Conservation (phyloP, 1,284 basidiomycete species). For the Heterobasidion occidentale region DNA sequence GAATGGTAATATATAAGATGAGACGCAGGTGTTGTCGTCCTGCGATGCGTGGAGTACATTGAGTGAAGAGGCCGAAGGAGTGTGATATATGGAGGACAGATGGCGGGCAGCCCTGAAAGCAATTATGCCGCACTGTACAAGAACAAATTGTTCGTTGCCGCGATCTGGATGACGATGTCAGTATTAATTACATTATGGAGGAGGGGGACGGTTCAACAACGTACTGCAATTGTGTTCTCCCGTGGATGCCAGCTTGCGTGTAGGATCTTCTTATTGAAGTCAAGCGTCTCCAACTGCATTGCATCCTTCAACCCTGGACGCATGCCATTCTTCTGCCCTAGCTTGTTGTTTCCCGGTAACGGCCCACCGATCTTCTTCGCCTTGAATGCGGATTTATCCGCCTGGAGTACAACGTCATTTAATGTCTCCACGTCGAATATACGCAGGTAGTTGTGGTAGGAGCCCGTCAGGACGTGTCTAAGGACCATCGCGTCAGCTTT, state of each 20-base stretch:
- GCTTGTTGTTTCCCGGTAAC: constrained; percentile 53
- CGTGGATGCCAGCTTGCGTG: constrained; percentile 96
- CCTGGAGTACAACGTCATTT: constrained; percentile 92
- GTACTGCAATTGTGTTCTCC: constrained; percentile 94
- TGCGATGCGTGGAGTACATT: constrained; percentile 1
- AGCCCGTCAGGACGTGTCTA: constrained; percentile 93
- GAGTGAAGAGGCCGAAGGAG: constrained; percentile 3
- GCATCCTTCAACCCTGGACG: constrained; percentile 69
- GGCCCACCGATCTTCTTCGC: constrained; percentile 95
- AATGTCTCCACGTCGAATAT: constrained; percentile 93
- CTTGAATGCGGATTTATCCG: constrained; percentile 99
- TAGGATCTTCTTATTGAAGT: constrained; percentile 99
- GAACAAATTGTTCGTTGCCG: constrained; percentile 92
- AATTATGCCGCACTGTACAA: constrained; percentile 76
- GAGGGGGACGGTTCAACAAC: constrained; percentile 20
- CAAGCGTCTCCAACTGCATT: constrained; percentile 86
- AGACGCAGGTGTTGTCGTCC: background rate
- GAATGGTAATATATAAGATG: background rate
- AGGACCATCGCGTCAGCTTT: background rate
- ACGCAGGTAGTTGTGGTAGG: constrained; percentile 99
- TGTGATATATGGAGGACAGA: constrained; percentile 16
- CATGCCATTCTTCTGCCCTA: constrained; percentile 62
- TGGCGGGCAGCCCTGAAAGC: constrained; percentile 18
- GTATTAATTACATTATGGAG: background rate
- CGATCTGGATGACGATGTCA: constrained; percentile 51